Evolutionary conservation across 371 early-diverging fungal species (phyloP).

Genomic region (Haplosporangium sp.): DNA sequence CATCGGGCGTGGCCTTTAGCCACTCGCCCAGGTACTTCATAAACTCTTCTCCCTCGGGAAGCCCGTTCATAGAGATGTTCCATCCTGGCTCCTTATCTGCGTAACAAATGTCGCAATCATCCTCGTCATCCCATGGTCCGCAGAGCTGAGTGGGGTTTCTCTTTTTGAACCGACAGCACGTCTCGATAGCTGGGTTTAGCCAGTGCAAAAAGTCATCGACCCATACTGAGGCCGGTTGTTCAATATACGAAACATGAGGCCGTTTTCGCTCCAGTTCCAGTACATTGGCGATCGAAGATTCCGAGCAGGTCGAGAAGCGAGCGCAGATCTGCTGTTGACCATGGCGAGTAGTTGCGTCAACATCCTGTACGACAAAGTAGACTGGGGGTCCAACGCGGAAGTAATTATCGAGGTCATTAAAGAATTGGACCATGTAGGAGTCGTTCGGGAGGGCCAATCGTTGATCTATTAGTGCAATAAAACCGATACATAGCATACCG

Average conservation of each 20-base stretch:
- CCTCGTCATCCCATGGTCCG: conserved; percentile 65
- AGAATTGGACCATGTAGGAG: conserved; percentile 78
- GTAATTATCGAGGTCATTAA: conserved; percentile 72
- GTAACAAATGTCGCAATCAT: conserved; percentile 66
- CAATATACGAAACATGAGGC: conserved; percentile 70
- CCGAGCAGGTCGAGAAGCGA: conserved; percentile 69
- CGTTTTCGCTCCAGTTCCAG: conserved; percentile 79
- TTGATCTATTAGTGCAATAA: conserved; percentile 64
- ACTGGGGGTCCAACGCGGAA: conserved; percentile 82
- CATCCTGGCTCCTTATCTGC: conserved; percentile 59
- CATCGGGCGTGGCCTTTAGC: conserved; percentile 67
- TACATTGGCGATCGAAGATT: conserved; percentile 68
- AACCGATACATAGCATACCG: neutral
- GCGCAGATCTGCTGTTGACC: conserved; percentile 74
- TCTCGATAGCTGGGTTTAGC: conserved; percentile 69
- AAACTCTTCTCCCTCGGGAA: conserved; percentile 74
- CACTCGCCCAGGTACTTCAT: conserved; percentile 66
- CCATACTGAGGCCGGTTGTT: conserved; percentile 78
- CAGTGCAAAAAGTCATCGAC: conserved; percentile 79
- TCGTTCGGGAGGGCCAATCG: conserved; percentile 77
- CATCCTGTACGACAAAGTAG: conserved; percentile 75
- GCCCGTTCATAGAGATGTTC: conserved; percentile 65
- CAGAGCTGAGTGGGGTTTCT: conserved; percentile 58
- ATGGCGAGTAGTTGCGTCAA: conserved; percentile 61
- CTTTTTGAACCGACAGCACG: conserved; percentile 68